Conservation (phyloP, 768 basidiomycete genomes). For the Coprinopsis strossmayeri region DNA sequence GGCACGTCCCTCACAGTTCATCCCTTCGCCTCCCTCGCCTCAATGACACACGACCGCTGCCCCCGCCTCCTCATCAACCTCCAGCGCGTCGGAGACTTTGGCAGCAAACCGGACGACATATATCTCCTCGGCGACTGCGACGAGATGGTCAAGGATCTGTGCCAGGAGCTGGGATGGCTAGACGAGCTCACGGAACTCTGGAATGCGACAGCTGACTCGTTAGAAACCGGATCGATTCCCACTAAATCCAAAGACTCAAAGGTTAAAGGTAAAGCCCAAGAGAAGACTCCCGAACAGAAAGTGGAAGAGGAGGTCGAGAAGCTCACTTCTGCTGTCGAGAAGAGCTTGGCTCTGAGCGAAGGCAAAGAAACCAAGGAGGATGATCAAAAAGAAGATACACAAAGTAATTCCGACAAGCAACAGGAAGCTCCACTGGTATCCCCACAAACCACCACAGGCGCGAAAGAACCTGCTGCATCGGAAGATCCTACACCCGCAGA, state of each 20-base stretch:
- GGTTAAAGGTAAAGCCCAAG: background rate
- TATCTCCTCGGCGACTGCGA: constrained; percentile 69
- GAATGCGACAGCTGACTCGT: constrained; percentile 36
- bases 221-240: background rate
- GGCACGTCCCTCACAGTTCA: constrained; percentile 87
- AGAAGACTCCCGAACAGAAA: constrained; percentile 5
- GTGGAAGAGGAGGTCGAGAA: constrained; percentile 25
- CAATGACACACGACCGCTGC: constrained; percentile 42
- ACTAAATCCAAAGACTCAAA: constrained; percentile 1
- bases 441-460: too few relatives aligned
- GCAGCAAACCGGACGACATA: constrained; percentile 47
- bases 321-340: constrained; percentile 26
- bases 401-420: too few relatives aligned
- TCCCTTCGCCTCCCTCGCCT: constrained; percentile 78
- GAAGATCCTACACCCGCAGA: too few relatives aligned
- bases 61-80: constrained; percentile 89
- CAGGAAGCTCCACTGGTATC: too few relatives aligned
- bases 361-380: too few relatives aligned
- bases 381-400: too few relatives aligned
- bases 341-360: constrained; percentile 17
- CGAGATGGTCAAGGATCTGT: constrained; percentile 53
- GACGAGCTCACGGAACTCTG: constrained; percentile 51
- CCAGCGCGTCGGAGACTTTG: constrained; percentile 69
- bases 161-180: constrained; percentile 68
- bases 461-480: too few relatives aligned